A percentile compares a stretch with the other conserved stretches of the same genome.
These are phyloP conservation scores for Elongisporangium senticosum DNA, from an alignment of 352 stramenopile species.

Conservation along the genomic window DNA sequence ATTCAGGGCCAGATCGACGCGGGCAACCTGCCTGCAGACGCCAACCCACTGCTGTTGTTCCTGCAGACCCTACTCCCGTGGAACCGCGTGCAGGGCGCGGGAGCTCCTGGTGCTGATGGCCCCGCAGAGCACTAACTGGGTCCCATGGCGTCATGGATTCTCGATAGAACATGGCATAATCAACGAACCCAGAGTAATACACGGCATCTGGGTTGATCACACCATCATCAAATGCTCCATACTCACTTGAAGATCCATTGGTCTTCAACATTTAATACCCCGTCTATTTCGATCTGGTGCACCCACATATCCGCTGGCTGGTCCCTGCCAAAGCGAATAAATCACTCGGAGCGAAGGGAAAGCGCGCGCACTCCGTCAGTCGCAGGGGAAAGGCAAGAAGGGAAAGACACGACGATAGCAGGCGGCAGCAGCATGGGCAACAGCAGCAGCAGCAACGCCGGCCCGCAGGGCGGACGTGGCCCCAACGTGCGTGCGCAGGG, in stretches of 20 bases:
- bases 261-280: neutral
- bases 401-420: neutral
- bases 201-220: neutral
- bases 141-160: neutral
- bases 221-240: neutral
- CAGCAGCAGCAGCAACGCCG: constrained; percentile 47
- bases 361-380: neutral
- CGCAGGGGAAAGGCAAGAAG: neutral
- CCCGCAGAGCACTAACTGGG: constrained; percentile 8
- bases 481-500: constrained; percentile 29
- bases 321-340: neutral
- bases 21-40: constrained; percentile 67
- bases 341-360: constrained; percentile 1
- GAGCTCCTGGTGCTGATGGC: constrained; percentile 5
- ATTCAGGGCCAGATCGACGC: constrained; percentile 59
- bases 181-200: neutral
- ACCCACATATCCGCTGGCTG: neutral
- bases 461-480: constrained; percentile 14
- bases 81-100: constrained; percentile 73
- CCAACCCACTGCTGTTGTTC: constrained; percentile 81
- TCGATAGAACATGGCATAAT: neutral
- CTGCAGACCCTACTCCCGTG: constrained; percentile 80
- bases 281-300: neutral
- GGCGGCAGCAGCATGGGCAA: constrained; percentile 44
- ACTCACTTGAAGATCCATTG: neutral